Percentiles rank a stretch among this genome's conserved stretches.
Conservation (phyloP, 345 rosid genomes). For the Cochlearia excelsa region DNA sequence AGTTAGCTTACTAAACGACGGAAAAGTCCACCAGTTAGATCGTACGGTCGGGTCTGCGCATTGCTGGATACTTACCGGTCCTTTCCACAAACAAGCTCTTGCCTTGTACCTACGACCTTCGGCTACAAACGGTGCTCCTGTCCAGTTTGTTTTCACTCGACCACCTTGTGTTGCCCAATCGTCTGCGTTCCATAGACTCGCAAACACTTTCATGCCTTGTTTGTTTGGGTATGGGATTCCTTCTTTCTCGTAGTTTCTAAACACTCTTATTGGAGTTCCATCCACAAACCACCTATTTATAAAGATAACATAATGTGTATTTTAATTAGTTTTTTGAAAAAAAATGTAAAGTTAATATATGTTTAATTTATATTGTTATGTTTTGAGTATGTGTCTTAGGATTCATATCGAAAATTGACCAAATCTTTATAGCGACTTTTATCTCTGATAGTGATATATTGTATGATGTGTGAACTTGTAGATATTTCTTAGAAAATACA, state of each 20-base stretch:
- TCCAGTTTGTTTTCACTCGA: constrained; percentile 59
- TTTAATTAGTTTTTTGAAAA: too few species aligned
- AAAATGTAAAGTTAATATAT: too few species aligned
- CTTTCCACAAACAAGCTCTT: constrained; percentile 68
- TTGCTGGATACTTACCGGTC: constrained; percentile 45
- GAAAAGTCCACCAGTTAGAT: constrained; percentile 61
- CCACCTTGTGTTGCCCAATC: constrained; percentile 53
- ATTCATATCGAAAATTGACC: too few species aligned
- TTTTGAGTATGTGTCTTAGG: too few species aligned
- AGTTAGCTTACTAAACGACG: constrained; percentile 49
- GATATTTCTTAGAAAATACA: too few species aligned
- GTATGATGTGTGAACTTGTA: too few species aligned
- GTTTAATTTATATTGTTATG: too few species aligned
- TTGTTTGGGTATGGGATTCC: constrained; percentile 67
- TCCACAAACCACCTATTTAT: constrained; percentile 56
- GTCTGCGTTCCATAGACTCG: constrained; percentile 52
- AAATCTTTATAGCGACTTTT: too few species aligned
- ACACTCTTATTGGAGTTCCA: constrained; percentile 55
- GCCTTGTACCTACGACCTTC: constrained; percentile 44
- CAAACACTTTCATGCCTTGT: constrained; percentile 64
- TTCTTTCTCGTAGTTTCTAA: constrained; percentile 50
- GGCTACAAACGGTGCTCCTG: constrained; percentile 51
- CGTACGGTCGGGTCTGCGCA: constrained; percentile 42
- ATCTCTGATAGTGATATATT: too few species aligned
- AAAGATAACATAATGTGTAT: constrained; percentile 7